Evolutionary conservation across 2,329 filamentous ascomycete genomes (phyloP).

Genomic region (Cladosporium phlei): DNA sequence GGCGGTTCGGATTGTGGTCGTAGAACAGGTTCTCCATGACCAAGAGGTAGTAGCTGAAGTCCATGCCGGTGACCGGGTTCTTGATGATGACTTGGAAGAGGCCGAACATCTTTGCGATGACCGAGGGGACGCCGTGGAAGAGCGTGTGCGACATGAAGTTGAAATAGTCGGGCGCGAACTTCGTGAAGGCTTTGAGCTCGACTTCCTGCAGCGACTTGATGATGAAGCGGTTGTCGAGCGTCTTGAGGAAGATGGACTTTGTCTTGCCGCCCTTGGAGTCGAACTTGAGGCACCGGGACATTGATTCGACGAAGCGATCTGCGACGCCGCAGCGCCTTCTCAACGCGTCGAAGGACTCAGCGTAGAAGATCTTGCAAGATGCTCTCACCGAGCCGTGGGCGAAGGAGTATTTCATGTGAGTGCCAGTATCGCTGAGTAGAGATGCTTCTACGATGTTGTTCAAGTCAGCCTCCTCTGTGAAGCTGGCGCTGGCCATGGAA

Average conservation of each 20-base stretch:
- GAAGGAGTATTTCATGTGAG: slow-evolving; percentile 94
- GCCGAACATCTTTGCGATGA: slow-evolving; percentile 98
- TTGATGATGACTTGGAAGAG: slow-evolving; percentile 98
- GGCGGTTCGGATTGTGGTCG: slow-evolving; percentile 77
- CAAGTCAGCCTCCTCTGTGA: slow-evolving; percentile 41
- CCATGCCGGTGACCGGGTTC: slow-evolving; percentile 82
- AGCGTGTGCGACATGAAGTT: slow-evolving; percentile 93
- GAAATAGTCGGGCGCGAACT: slow-evolving; percentile 95
- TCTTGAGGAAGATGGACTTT: slow-evolving; percentile 95
- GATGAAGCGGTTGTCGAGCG: slow-evolving; percentile 87
- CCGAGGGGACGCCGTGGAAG: slow-evolving; percentile 86
- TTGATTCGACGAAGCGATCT: slow-evolving; percentile 88
- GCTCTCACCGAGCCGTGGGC: slow-evolving; percentile 89
- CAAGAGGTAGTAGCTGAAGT: slow-evolving; percentile 90
- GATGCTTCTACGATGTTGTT: slow-evolving; percentile 80
- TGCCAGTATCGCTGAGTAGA: slow-evolving; percentile 76
- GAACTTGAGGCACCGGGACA: slow-evolving; percentile 95
- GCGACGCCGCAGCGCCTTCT: slow-evolving; percentile 87
- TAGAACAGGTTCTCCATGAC: slow-evolving; percentile 99
- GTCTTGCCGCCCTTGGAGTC: slow-evolving; percentile 97
- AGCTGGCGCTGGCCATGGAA: slow-evolving; percentile 19
- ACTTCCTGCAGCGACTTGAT: slow-evolving; percentile 86
- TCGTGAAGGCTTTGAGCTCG: slow-evolving; percentile 88
- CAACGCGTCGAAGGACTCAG: slow-evolving; percentile 94
- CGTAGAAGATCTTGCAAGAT: slow-evolving; percentile 98